Evolutionary conservation across 1,139 yeast genomes (phyloP).

Genomic region (Pichia sp.): DNA sequence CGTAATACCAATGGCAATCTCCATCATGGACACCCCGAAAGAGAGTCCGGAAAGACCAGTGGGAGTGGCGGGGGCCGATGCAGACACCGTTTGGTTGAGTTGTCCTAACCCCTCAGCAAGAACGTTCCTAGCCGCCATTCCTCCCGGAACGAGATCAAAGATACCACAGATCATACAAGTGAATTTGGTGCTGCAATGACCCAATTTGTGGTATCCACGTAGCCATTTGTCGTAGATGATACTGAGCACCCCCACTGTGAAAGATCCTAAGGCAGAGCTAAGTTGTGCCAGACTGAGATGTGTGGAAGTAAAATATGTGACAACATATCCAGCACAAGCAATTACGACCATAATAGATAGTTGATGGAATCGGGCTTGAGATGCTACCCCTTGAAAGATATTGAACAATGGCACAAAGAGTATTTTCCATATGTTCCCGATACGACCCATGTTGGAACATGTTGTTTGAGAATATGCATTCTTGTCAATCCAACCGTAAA

Average conservation of each 20-base stretch:
- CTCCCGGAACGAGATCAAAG: slow-evolving; percentile 92
- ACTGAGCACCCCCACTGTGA: slow-evolving; percentile 79
- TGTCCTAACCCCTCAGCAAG: slow-evolving; percentile 70
- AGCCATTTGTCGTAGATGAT: slow-evolving; percentile 81
- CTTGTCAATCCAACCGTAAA: slow-evolving; percentile 85
- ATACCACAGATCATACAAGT: slow-evolving; percentile 93
- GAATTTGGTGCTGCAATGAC: slow-evolving; percentile 68
- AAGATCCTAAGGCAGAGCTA: slow-evolving; percentile 85
- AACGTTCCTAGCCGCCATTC: slow-evolving; percentile 81
- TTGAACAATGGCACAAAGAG: slow-evolving; percentile 77
- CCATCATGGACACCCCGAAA: slow-evolving; percentile 82
- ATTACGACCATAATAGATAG: slow-evolving; percentile 75
- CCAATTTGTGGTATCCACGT: slow-evolving; percentile 29
- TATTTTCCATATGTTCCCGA: slow-evolving; percentile 45
- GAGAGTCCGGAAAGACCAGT: slow-evolving; percentile 33
- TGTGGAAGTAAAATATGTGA: slow-evolving; percentile 66
- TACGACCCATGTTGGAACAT: slow-evolving; percentile 44
- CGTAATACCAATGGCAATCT: slow-evolving; percentile 88
- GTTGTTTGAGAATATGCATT: slow-evolving; percentile 59
- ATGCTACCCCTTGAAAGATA: slow-evolving; percentile 59
- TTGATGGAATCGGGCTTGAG: slow-evolving; percentile 74
- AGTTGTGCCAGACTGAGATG: slow-evolving; percentile 75
- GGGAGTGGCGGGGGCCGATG: not conserved
- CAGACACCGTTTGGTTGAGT: slow-evolving; percentile 35
- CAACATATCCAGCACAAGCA: slow-evolving; percentile 67